Evolutionary conservation across 228 moss, liverwort and hornwort species (phyloP).

Genomic region (Sphagnum magellanicum): DNA sequence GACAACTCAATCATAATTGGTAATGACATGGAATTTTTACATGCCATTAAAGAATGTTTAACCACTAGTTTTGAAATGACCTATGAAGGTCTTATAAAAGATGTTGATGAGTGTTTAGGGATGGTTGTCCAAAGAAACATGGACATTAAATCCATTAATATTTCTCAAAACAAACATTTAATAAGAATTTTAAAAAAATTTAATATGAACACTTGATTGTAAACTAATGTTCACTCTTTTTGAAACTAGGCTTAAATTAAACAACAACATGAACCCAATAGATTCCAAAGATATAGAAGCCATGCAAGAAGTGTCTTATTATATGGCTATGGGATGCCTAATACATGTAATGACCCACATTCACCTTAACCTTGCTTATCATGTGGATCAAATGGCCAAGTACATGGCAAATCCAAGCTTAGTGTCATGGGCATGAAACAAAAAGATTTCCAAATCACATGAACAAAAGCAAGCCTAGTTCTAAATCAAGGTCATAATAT

Average conservation of each 20-base stretch:
- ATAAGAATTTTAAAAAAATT: neutral
- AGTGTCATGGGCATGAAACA: too few species aligned
- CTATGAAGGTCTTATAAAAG: neutral
- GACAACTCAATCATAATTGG: constrained; percentile 1
- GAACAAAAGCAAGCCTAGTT: too few species aligned
- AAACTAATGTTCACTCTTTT: neutral
- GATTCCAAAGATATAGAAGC: neutral
- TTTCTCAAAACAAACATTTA: neutral
- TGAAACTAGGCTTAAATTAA: neutral
- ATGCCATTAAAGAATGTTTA: neutral
- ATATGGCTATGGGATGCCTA: neutral
- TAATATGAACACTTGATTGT: neutral
- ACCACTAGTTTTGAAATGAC: neutral
- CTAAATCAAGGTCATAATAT: too few species aligned
- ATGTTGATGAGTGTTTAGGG: neutral
- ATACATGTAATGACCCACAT: constrained; percentile 4
- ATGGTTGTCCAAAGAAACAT: neutral
- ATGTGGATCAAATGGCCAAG: neutral
- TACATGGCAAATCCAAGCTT: constrained; percentile 1
- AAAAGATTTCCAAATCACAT: too few species aligned
- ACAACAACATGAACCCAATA: neutral
- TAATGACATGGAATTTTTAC: neutral
- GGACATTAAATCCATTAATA: neutral
- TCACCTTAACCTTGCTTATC: neutral
- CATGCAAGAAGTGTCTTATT: neutral